Conservation (phyloP, 371 early-diverging fungal genomes). For the Vairimorpha necatrix region DNA sequence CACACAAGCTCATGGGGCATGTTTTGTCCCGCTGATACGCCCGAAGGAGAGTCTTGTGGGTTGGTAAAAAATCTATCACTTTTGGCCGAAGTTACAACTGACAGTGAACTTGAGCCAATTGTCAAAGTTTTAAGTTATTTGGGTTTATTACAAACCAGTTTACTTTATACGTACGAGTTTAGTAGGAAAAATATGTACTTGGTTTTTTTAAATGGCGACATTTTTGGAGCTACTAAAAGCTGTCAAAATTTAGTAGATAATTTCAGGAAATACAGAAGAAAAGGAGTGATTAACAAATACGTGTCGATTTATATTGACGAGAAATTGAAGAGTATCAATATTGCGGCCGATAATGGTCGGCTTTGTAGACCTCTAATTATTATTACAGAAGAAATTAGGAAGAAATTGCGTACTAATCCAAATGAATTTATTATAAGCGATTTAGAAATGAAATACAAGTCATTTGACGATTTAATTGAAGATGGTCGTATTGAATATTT, state of each 20-base stretch:
- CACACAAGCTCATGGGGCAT: conserved; percentile 98
- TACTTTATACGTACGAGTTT: conserved; percentile 73
- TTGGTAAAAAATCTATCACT: conserved; percentile 96
- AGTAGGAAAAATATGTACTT: conserved; percentile 70
- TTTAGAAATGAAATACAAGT: conserved; percentile 63
- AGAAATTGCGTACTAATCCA: neutral
- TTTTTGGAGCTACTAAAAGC: conserved; percentile 76
- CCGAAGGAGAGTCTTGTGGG: conserved; percentile 99
- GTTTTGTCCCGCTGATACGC: conserved; percentile 96
- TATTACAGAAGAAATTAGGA: conserved; percentile 68
- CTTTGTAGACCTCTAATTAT: conserved; percentile 93
- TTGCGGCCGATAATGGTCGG: conserved; percentile 93
- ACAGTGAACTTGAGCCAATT: conserved; percentile 71
- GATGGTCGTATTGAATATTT: conserved; percentile 92
- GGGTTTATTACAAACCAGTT: conserved; percentile 69
- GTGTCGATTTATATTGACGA: conserved; percentile 82
- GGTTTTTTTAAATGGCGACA: conserved; percentile 81
- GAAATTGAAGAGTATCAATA: conserved; percentile 75
- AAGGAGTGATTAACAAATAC: conserved; percentile 77
- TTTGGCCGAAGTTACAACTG: conserved; percentile 96
- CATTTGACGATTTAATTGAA: conserved; percentile 79
- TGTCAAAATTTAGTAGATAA: conserved; percentile 72
- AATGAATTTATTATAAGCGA: conserved; percentile 5
- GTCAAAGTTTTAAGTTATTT: conserved; percentile 74
- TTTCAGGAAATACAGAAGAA: conserved; percentile 77